Evolutionary conservation across 148 eudicot genomes (phyloP).

Genomic region (Vaccinium myrtillus): DNA sequence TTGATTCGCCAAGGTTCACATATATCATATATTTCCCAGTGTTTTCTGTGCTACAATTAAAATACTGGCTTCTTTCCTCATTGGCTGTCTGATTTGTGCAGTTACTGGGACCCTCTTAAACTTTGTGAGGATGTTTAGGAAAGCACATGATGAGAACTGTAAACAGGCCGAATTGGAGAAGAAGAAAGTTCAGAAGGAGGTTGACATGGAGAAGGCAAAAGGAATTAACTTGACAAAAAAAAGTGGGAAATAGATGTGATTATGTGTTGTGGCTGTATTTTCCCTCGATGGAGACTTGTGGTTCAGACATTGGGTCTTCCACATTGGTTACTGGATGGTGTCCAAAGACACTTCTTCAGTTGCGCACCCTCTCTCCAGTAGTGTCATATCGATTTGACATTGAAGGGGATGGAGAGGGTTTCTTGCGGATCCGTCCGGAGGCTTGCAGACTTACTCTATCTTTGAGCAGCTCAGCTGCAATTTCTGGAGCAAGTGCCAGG

Average conservation of each 20-base stretch:
- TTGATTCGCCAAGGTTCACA: neutral
- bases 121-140: constrained; percentile 76
- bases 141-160: constrained; percentile 85
- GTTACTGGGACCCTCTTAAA: constrained; percentile 77
- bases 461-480: constrained; percentile 24
- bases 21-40: neutral
- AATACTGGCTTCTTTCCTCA: neutral
- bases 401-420: neutral
- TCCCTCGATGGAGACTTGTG: constrained; percentile 8
- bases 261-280: neutral
- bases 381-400: constrained; percentile 11
- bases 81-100: constrained; percentile 36
- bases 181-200: constrained; percentile 87
- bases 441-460: constrained; percentile 22
- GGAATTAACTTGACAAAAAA: constrained; percentile 45
- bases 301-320: constrained; percentile 18
- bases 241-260: constrained; percentile 25
- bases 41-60: neutral
- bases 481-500: constrained; percentile 19
- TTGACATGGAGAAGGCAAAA: constrained; percentile 70
- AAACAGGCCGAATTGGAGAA: constrained; percentile 83
- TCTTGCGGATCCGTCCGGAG: neutral
- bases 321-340: constrained; percentile 14
- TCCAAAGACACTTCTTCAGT: constrained; percentile 14
- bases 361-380: constrained; percentile 15